phyloP scores from a whole-genome alignment of 352 stramenopile species.

The Pythium insidiosum region DNA sequence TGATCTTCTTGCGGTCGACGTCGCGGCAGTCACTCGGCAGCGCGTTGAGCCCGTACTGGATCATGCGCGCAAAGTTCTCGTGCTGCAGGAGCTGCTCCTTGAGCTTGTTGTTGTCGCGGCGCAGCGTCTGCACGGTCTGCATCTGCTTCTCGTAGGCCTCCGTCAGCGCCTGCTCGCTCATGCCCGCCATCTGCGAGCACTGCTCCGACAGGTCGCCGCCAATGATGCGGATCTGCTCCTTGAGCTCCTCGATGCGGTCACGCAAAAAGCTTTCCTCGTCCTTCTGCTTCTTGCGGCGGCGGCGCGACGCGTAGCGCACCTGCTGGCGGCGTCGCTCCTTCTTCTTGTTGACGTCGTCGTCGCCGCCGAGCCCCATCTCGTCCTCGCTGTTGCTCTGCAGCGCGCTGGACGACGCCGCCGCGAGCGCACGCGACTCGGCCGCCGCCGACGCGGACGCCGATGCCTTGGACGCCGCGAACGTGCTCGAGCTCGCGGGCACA shows the following conservation, averaged over 20 bases:
- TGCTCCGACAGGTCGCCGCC: slow-evolving; percentile 66
- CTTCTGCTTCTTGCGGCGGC: slow-evolving; percentile 78
- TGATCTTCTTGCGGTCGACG: slow-evolving; percentile 72
- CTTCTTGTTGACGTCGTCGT: slow-evolving; percentile 66
- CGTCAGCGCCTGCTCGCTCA: slow-evolving; percentile 72
- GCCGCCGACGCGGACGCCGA: too few relatives aligned
- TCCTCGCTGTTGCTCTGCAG: slow-evolving; percentile 37
- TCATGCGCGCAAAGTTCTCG: slow-evolving; percentile 81
- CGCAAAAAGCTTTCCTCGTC: slow-evolving; percentile 76
- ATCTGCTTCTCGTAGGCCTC: slow-evolving; percentile 82
- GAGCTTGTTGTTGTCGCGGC: slow-evolving; percentile 80
- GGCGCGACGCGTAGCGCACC: slow-evolving; percentile 69
- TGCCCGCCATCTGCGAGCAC: slow-evolving; percentile 73
- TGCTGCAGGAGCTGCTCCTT: slow-evolving; percentile 77
- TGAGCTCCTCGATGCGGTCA: slow-evolving; percentile 76
- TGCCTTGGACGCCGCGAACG: too few relatives aligned
- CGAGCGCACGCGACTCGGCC: slow-evolving; percentile 31
- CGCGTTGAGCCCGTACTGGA: slow-evolving; percentile 76
- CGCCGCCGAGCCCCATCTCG: slow-evolving; percentile 41
- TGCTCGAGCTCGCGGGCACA: slow-evolving; percentile 22
- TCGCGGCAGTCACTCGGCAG: slow-evolving; percentile 69
- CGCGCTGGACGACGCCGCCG: slow-evolving; percentile 33
- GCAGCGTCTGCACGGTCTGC: slow-evolving; percentile 66
- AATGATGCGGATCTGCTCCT: slow-evolving; percentile 82
- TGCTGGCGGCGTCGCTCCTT: slow-evolving; percentile 73